Conservation (phyloP, 2,329 filamentous ascomycete species). For the Fusarium tuaranense region DNA sequence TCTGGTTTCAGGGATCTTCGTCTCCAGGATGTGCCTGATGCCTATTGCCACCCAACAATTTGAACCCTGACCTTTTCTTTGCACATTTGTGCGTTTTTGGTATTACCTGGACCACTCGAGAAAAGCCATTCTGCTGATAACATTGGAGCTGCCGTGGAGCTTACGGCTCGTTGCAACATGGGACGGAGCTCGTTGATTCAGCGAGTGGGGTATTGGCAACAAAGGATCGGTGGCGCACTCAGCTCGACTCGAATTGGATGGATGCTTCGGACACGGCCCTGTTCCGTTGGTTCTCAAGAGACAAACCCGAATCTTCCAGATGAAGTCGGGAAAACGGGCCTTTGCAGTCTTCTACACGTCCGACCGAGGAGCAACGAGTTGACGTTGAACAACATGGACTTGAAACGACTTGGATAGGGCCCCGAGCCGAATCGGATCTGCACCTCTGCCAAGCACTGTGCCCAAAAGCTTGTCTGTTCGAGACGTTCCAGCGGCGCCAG, state of each 20-base stretch:
- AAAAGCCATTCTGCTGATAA: background rate
- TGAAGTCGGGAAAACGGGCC: background rate
- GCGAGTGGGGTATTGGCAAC: background rate
- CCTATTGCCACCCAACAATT: background rate
- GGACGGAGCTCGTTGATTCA: background rate
- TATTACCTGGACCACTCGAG: background rate
- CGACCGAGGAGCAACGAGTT: background rate
- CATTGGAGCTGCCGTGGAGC: background rate
- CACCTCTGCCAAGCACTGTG: conserved; percentile 35
- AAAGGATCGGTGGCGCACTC: conserved; percentile 6
- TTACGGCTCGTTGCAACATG: background rate
- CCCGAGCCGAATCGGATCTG: conserved; percentile 32
- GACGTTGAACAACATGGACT: background rate
- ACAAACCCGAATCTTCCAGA: background rate
- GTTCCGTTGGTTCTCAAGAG: background rate
- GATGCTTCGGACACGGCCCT: background rate
- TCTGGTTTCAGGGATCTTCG: conserved; percentile 17
- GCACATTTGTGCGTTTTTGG: background rate
- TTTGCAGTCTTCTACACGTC: background rate
- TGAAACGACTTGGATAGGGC: background rate
- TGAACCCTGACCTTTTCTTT: background rate
- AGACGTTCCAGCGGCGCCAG: conserved; percentile 4
- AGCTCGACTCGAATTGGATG: background rate
- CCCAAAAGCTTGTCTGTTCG: conserved; percentile 37
- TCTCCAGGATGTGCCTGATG: background rate